Conservation (phyloP, 2,329 filamentous ascomycete species). For the Colletotrichum plurivorum region DNA sequence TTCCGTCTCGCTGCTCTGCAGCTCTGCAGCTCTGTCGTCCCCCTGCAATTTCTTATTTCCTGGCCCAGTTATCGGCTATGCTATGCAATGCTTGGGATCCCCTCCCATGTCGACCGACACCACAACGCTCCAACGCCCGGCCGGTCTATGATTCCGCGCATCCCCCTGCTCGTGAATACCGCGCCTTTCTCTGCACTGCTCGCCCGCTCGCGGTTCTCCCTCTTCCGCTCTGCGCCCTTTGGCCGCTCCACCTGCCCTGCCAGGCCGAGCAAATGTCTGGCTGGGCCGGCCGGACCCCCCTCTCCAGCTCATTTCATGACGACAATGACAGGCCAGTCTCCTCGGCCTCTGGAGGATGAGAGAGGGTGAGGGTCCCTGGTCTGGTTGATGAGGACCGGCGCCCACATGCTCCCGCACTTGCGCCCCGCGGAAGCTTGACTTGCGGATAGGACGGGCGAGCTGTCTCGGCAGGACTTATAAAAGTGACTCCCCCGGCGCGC, state of each 20-base stretch:
- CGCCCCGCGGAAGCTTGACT: background rate
- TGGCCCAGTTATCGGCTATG: conserved; percentile 12
- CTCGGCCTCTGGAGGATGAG: background rate
- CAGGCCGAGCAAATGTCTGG: conserved; percentile 27
- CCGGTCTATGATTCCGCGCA: conserved; percentile 10
- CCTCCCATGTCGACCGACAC: background rate
- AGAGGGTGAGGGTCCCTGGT: background rate
- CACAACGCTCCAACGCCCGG: background rate
- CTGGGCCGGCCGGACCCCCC: background rate
- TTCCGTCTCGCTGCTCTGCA: conserved; percentile 9
- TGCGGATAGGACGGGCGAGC: background rate
- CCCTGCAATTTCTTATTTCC: conserved; percentile 34
- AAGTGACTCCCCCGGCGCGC: conserved; percentile 22
- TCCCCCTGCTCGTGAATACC: background rate
- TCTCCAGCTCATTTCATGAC: conserved; percentile 21
- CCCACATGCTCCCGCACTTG: background rate
- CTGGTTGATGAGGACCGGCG: background rate
- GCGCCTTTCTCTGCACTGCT: background rate
- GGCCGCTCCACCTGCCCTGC: conserved; percentile 34
- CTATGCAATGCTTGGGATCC: conserved; percentile 1
- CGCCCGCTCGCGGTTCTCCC: background rate
- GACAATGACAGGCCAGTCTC: conserved; percentile 12
- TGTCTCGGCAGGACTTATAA: conserved; percentile 25
- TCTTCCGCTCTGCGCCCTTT: background rate
- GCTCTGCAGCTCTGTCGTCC: background rate